Conservation (phyloP, 306 rosid species). For the Trifolium dubium region DNA sequence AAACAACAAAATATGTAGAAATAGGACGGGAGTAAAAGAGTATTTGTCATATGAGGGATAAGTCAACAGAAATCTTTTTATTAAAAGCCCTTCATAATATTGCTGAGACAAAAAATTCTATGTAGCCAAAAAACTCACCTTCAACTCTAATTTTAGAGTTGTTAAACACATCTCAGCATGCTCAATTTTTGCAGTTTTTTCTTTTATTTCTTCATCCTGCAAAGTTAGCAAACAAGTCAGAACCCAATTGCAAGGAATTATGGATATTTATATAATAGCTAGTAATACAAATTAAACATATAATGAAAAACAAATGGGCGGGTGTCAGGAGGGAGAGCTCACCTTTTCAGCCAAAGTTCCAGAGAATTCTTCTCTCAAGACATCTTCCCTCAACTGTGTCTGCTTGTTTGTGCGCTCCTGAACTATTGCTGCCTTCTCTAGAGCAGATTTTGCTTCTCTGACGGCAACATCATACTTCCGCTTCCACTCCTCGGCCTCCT, state of each 20-base stretch:
- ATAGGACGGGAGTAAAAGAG: constrained; percentile 3
- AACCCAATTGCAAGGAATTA: neutral
- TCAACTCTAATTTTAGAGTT: constrained; percentile 73
- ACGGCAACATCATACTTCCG: constrained; percentile 81
- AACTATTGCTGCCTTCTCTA: constrained; percentile 83
- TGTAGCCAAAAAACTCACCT: constrained; percentile 58
- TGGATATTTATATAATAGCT: neutral
- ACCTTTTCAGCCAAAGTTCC: constrained; percentile 81
- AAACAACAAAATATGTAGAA: constrained; percentile 7
- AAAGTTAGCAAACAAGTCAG: constrained; percentile 45
- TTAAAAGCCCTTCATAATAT: constrained; percentile 12
- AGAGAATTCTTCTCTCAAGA: constrained; percentile 83
- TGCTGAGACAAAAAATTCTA: constrained; percentile 4
- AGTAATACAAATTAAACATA: constrained; percentile 16
- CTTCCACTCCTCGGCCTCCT: constrained; percentile 97
- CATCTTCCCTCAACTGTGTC: constrained; percentile 88
- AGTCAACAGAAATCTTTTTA: constrained; percentile 15
- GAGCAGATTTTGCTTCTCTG: constrained; percentile 86
- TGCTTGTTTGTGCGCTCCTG: constrained; percentile 82
- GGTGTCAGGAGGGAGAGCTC: constrained; percentile 21
- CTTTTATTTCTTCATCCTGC: constrained; percentile 86
- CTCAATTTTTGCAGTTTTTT: constrained; percentile 67
- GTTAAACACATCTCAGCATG: constrained; percentile 83
- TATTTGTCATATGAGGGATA: neutral
- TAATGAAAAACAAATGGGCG: constrained; percentile 8